Base-by-base conservation (phyloP, 768 basidiomycete species). In the Suillus weaverae region DNA sequence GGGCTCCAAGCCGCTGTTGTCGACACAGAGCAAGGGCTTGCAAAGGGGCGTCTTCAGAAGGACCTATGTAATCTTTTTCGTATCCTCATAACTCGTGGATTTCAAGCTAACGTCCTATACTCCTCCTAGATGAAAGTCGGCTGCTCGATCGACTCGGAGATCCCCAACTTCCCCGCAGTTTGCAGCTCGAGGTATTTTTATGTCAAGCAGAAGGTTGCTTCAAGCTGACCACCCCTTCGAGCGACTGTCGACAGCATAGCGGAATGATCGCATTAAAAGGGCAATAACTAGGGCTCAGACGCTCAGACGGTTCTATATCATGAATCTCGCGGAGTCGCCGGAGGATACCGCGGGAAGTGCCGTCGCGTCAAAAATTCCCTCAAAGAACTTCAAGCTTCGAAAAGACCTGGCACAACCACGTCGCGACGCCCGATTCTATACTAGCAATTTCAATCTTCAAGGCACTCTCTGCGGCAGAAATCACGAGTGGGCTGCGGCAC, bases 1-100 rank as follows among this genome's bases (percentile, higher is more conserved):
- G 90, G 90, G 70, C 91, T 96, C 66, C 86, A 95, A 85, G 95
- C 92, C 59, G 81, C 84, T 51, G 85, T 88, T 66, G 88, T 90
- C 64, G 93, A 94, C 75, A 86, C 88, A 68, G 91, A 92, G 85
- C 92, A 84, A 79, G 48, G 56, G 63, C 5, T 14, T 22, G 38
- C 50, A 30, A 51, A 50, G 13, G 48, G 48, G 14, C 18, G 14
- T 38, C 55, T 56, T 56, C 55, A 4, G 4, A 38, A 57, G 38
- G 16, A 30, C 16, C 38, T 30, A 16, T 57, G 56, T 18, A 57
- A 16, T 26, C n/a, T 16, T 38, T 57, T 33, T 26, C 13, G 4
- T 6, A 20, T 11, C 22, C 46, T 22, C 13, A 14, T 22, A 57
- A 38, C 20, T 16, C 36, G 36, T 35, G 18, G 6, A 35, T 33